Conservation (phyloP, 106 monocot genomes). For the Dioscorea zingiberensis region DNA sequence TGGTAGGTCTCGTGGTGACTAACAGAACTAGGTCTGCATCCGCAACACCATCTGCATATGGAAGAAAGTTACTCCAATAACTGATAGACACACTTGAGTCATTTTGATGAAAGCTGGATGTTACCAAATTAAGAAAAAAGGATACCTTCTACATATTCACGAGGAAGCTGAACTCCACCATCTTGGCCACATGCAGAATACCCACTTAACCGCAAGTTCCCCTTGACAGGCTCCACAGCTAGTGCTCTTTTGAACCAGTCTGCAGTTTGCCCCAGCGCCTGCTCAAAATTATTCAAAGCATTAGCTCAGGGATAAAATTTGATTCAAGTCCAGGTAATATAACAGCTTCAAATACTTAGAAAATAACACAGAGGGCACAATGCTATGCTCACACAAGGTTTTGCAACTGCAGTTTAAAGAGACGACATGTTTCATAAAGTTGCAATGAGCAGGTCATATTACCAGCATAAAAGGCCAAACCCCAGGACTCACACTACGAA, state of each 20-base stretch:
- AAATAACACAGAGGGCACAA: too few species aligned
- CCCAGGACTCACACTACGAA: too few species aligned
- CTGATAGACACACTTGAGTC: neutral
- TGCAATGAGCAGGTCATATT: too few species aligned
- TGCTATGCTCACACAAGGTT: too few species aligned
- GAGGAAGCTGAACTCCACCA: slow-evolving; percentile 97
- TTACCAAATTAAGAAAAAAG: too few species aligned
- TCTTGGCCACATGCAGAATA: slow-evolving; percentile 99
- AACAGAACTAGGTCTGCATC: slow-evolving; percentile 91
- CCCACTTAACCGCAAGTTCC: slow-evolving; percentile 89
- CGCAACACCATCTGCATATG: slow-evolving; percentile 78
- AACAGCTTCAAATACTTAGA: too few species aligned
- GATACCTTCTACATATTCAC: slow-evolving; percentile 87
- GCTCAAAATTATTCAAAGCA: neutral
- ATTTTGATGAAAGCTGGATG: neutral
- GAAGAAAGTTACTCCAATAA: slow-evolving; percentile 1
- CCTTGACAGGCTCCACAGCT: slow-evolving; percentile 93
- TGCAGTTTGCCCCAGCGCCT: slow-evolving; percentile 92
- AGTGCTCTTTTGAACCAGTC: slow-evolving; percentile 88
- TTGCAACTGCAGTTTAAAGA: too few species aligned
- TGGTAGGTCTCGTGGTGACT: slow-evolving; percentile 95
- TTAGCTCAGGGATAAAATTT: neutral
- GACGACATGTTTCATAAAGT: too few species aligned
- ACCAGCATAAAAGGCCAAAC: too few species aligned
- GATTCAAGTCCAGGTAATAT: neutral